Conservation (phyloP, 2,329 filamentous ascomycete genomes). For the Mycosphaerella sp. region DNA sequence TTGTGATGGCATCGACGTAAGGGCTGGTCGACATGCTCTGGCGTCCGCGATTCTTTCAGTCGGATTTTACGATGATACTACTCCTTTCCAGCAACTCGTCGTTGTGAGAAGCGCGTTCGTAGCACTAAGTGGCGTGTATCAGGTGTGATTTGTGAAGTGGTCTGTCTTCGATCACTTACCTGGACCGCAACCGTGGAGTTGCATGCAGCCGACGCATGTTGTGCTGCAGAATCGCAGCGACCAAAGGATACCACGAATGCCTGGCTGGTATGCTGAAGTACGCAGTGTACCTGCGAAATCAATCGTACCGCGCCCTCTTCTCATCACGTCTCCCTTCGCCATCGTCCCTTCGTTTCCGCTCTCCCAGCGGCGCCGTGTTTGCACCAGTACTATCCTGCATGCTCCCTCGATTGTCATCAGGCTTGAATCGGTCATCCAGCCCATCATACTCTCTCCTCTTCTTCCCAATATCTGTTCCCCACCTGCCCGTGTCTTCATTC, state of each 20-base stretch:
- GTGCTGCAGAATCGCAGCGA: too few relatives aligned
- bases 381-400: slow-evolving; percentile 53
- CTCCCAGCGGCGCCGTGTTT: slow-evolving; percentile 64
- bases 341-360: slow-evolving; percentile 46
- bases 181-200: too few relatives aligned
- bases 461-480: slow-evolving; percentile 59
- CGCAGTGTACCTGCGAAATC: slow-evolving; percentile 10
- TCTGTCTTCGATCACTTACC: too few relatives aligned
- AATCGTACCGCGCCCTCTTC: slow-evolving; percentile 41
- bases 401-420: slow-evolving; percentile 47
- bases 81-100: slow-evolving; percentile 1
- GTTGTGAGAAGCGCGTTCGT: not conserved
- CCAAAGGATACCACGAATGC: slow-evolving; percentile 4
- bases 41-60: not conserved
- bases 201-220: too few relatives aligned
- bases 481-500: slow-evolving; percentile 82
- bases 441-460: slow-evolving; percentile 40
- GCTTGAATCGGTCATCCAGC: slow-evolving; percentile 61
- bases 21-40: not conserved
- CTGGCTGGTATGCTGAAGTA: slow-evolving; percentile 7
- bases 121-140: too few relatives aligned
- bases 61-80: not conserved
- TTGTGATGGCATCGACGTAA: not conserved
- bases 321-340: slow-evolving; percentile 37
- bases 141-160: too few relatives aligned